Conservation (phyloP, 2,329 filamentous ascomycete genomes). For the Neurospora crassa region DNA sequence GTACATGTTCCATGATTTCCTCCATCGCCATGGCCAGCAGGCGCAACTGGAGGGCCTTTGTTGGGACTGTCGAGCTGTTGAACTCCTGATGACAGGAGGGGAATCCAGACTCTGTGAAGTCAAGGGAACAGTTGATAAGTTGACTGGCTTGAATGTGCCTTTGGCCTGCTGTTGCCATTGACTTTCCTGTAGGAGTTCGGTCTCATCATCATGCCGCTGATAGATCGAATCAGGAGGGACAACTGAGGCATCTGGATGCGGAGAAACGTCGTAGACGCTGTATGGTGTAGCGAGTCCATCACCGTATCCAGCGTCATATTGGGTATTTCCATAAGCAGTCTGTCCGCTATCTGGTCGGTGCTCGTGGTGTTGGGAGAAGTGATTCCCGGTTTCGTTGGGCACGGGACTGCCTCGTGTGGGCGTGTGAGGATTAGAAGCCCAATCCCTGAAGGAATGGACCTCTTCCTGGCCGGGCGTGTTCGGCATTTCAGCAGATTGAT, state of each 20-base stretch:
- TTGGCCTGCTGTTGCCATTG: background rate
- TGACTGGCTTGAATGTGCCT: background rate
- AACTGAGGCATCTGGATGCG: background rate
- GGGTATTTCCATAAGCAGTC: background rate
- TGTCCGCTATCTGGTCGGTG: background rate
- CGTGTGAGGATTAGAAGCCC: background rate
- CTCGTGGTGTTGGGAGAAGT: background rate
- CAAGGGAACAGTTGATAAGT: background rate
- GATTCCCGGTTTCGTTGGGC: background rate
- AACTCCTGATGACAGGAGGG: background rate
- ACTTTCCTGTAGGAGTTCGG: background rate
- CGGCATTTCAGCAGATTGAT: background rate
- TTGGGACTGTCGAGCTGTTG: background rate
- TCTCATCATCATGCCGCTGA: background rate
- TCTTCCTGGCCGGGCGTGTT: background rate
- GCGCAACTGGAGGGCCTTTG: background rate
- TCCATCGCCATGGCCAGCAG: conserved; percentile 6
- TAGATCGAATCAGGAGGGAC: background rate
- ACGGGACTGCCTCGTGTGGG: background rate
- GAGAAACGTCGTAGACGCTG: background rate
- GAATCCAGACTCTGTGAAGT: background rate
- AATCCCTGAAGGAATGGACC: background rate
- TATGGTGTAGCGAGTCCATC: background rate
- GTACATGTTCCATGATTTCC: conserved; percentile 24
- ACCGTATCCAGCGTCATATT: background rate